These are phyloP conservation scores for Lactifluus echinatus DNA, from an alignment of 768 basidiomycete genomes.

Conservation along the genomic window DNA sequence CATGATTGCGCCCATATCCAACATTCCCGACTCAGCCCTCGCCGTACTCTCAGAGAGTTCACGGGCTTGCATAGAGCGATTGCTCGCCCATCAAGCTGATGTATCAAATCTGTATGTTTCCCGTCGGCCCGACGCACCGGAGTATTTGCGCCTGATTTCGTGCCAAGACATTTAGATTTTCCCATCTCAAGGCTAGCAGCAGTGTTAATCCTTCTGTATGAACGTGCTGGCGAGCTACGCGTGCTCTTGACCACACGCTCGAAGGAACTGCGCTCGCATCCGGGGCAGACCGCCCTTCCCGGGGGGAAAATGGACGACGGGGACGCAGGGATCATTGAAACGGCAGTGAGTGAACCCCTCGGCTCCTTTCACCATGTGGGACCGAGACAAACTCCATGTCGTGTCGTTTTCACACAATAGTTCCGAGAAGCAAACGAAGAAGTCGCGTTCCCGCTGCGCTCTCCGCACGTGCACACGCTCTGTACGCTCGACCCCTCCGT, in stretches of 20 bases:
- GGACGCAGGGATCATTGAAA: slow-evolving; percentile 53
- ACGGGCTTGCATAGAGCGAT: slow-evolving; percentile 10
- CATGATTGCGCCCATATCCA: neutral
- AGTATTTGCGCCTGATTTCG: neutral
- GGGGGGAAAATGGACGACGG: slow-evolving; percentile 69
- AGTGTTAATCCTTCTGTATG: slow-evolving; percentile 73
- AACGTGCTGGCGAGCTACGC: slow-evolving; percentile 54
- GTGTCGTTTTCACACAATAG: no score
- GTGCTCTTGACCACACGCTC: slow-evolving; percentile 85
- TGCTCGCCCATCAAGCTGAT: slow-evolving; percentile 8
- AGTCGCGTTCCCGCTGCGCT: slow-evolving; percentile 55
- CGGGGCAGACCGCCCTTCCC: slow-evolving; percentile 76
- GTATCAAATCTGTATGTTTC: slow-evolving; percentile 4
- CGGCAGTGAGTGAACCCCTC: slow-evolving; percentile 52
- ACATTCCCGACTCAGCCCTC: neutral
- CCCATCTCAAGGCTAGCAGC: slow-evolving; percentile 49
- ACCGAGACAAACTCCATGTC: neutral
- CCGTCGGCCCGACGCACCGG: neutral
- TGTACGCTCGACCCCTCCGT: slow-evolving; percentile 59
- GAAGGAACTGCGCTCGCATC: slow-evolving; percentile 62
- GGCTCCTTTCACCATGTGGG: neutral
- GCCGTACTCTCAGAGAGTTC: slow-evolving; percentile 5
- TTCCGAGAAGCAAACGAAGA: slow-evolving; percentile 82
- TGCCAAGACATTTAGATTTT: slow-evolving; percentile 16
- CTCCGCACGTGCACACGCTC: slow-evolving; percentile 49